Percentiles rank a stretch among this genome's conserved stretches.
Conservation (phyloP, 2,329 filamentous ascomycete species). For the Byssothecium circinans region DNA sequence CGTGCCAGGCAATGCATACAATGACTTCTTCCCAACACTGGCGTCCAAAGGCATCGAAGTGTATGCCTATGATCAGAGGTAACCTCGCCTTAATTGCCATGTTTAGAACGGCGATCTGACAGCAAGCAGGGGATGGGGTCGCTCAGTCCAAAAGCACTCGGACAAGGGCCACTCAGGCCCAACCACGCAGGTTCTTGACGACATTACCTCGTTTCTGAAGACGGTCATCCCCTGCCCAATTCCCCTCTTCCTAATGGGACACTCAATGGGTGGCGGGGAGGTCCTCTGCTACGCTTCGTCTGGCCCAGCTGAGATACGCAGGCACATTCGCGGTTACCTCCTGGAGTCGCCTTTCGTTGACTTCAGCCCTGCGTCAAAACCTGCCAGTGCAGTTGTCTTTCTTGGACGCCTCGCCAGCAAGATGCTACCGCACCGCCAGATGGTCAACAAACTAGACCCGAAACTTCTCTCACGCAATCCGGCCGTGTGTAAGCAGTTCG, state of each 20-base stretch:
- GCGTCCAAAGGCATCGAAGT: constrained; percentile 73
- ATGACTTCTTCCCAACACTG: constrained; percentile 70
- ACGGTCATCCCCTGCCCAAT: constrained; percentile 55
- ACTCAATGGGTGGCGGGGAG: constrained; percentile 88
- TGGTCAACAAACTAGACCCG: constrained; percentile 66
- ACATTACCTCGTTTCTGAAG: constrained; percentile 76
- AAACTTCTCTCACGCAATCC: constrained; percentile 69
- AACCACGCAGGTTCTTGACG: constrained; percentile 71
- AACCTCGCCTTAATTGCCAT: constrained; percentile 23
- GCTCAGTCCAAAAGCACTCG: constrained; percentile 62
- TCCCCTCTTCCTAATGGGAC: constrained; percentile 83
- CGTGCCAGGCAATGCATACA: constrained; percentile 67
- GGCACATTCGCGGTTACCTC: constrained; percentile 70
- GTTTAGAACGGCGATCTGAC: neutral
- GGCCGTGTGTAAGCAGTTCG: constrained; percentile 61
- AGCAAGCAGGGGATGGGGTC: constrained; percentile 72
- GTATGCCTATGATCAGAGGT: constrained; percentile 75
- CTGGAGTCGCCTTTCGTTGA: constrained; percentile 78
- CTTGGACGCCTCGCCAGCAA: constrained; percentile 68
- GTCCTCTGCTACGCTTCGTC: constrained; percentile 62
- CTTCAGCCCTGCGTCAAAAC: constrained; percentile 66
- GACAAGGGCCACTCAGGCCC: constrained; percentile 74
- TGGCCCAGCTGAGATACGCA: constrained; percentile 55
- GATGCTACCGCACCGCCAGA: constrained; percentile 67
- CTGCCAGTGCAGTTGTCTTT: constrained; percentile 63